Evolutionary conservation across 2,329 filamentous ascomycete genomes (phyloP).

Genomic region (Ploettnerulaceae sp.): DNA sequence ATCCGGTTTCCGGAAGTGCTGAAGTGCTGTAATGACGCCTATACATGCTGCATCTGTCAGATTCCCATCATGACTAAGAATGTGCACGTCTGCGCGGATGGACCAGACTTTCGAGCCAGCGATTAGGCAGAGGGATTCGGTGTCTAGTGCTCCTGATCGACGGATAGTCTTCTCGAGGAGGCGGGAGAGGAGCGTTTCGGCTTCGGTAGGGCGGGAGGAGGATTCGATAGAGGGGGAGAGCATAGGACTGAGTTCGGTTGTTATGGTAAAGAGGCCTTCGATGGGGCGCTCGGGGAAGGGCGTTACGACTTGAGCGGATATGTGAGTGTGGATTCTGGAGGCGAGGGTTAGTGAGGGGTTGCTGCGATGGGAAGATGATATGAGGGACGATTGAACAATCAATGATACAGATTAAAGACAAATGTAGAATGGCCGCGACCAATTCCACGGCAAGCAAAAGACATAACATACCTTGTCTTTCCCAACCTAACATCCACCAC

Average conservation of each 20-base stretch:
- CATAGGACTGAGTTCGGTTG: slow-evolving; percentile 88
- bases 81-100: slow-evolving; percentile 84
- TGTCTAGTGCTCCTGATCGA: slow-evolving; percentile 86
- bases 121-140: slow-evolving; percentile 90
- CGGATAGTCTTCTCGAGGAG: slow-evolving; percentile 92
- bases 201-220: slow-evolving; percentile 73
- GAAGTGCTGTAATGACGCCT: slow-evolving; percentile 79
- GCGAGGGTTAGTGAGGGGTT: slow-evolving; percentile 4
- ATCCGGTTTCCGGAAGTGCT: slow-evolving; percentile 88
- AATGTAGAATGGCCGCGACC: too few species aligned
- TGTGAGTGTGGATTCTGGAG: slow-evolving; percentile 70
- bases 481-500: slow-evolving; percentile 82
- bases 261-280: slow-evolving; percentile 91
- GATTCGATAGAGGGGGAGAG: slow-evolving; percentile 85
- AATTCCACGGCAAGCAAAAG: too few species aligned
- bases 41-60: slow-evolving; percentile 82
- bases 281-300: slow-evolving; percentile 87
- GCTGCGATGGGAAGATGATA: neutral
- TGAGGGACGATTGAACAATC: neutral
- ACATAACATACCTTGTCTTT: slow-evolving; percentile 68
- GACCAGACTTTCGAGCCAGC: slow-evolving; percentile 90
- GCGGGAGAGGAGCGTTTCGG: slow-evolving; percentile 80
- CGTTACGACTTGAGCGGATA: slow-evolving; percentile 82
- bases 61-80: slow-evolving; percentile 86
- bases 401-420: too few species aligned